A percentile compares a stretch with the other conserved stretches of the same genome.
Evolutionary conservation across 495 filamentous ascomycete species (phyloP).

Genomic region (Mytilinidion resinicola): DNA sequence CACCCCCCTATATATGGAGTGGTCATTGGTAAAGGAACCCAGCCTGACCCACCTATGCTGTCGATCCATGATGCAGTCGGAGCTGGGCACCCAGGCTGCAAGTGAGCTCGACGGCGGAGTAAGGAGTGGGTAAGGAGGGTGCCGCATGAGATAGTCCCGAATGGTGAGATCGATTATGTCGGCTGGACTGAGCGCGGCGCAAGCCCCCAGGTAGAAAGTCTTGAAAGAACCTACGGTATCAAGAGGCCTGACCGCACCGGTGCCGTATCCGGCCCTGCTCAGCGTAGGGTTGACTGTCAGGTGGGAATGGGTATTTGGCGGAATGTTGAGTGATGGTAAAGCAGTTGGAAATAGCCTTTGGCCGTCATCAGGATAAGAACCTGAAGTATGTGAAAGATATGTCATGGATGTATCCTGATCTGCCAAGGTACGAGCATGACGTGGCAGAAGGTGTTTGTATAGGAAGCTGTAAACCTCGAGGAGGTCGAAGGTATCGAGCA

Average conservation of each 20-base stretch:
- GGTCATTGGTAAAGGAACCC: too few relatives aligned
- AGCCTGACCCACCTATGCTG: background rate
- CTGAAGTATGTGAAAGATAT: slow-evolving; percentile 4
- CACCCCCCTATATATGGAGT: too few relatives aligned
- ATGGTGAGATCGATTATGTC: slow-evolving; percentile 13
- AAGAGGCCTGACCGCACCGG: too few relatives aligned
- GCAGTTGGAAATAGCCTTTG: background rate
- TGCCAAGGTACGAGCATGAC: background rate
- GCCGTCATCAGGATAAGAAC: background rate
- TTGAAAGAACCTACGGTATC: background rate
- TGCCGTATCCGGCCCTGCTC: too few relatives aligned
- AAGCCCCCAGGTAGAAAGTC: background rate
- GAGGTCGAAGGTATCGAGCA: slow-evolving; percentile 13
- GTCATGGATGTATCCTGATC: slow-evolving; percentile 5
- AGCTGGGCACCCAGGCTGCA: background rate
- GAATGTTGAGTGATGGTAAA: too few relatives aligned
- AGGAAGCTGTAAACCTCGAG: slow-evolving; percentile 12
- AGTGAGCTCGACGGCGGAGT: background rate
- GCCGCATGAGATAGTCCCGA: background rate
- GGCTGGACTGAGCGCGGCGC: background rate
- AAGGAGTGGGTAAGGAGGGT: slow-evolving; percentile 1
- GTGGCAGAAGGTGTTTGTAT: slow-evolving; percentile 15
- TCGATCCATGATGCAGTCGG: slow-evolving; percentile 6
- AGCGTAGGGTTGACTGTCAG: too few relatives aligned
- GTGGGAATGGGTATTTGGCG: too few relatives aligned